Base-by-base conservation (phyloP, 495 filamentous ascomycete species). In the Hypoxylon intermedium region DNA sequence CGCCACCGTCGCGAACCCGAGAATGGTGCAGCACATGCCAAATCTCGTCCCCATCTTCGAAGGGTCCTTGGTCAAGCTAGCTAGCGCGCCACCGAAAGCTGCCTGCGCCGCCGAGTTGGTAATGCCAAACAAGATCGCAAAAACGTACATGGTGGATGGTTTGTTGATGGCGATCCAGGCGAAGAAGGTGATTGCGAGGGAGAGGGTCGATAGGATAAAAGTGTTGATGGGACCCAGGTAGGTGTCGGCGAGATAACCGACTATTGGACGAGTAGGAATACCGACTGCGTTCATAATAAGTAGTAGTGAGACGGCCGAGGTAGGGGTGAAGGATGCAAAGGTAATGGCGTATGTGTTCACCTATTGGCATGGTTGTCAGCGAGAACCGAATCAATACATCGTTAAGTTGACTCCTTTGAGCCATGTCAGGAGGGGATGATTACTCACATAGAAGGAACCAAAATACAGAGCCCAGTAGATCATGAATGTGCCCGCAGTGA, bases 401-500 rank as follows among this genome's bases (percentile, higher is more conserved):
- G 6, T 34, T 15, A 23, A 30, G 37, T 45, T 28, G 46, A 33
- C 20, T 18, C 30, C 30, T 23, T 33, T 24, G 19, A 44, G 21
- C 13, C 11, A 41, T 12, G 9, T 6, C 9, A n/a, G 9, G 38
- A 51, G 38, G n/a, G 13, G n/a, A 36, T 44, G 1, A 19, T 2
- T 23, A 65, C 77, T 74, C 47, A 79, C 77, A 53, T 77, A 80
- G 42, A 80, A 78, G 34, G 64, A 75, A 2, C 72, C 76, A 61
- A 80, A 79, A 53, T 75, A 79, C 18, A 80, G 58, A 7, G 71
- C 74, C 72, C 67, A 78, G 37, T 75, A 77, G 62, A 77, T 62
- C 18, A 79, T 38, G 34, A 77, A 78, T 0, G 72, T 55, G 5
- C 72, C 75, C 11, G 72, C 52, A 13, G 65, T 55, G 58, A 72